phyloP scores from a whole-genome alignment of 345 rosid genomes.

The Durio zibethinus region DNA sequence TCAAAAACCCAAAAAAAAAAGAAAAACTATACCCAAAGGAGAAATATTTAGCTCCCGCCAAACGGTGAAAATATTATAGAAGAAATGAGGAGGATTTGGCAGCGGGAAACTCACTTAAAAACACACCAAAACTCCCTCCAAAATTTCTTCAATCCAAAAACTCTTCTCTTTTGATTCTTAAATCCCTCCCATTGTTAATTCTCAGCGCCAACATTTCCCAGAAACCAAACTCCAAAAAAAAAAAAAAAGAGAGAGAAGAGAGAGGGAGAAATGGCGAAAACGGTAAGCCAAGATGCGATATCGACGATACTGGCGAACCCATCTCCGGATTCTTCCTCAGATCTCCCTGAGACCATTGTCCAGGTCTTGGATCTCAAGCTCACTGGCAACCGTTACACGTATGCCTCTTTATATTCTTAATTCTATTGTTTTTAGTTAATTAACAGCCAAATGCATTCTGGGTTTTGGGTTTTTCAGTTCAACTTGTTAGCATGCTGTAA shows the following conservation, averaged over 20 bases:
- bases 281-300: slow-evolving; percentile 57
- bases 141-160: background rate
- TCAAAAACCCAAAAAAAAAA: too few species aligned
- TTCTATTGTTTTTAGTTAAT: background rate
- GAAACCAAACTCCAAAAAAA: background rate
- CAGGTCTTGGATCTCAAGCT: slow-evolving; percentile 84
- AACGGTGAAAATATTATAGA: background rate
- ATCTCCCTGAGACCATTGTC: slow-evolving; percentile 52
- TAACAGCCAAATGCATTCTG: background rate
- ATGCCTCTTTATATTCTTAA: background rate
- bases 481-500: background rate
- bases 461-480: background rate
- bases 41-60: background rate
- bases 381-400: slow-evolving; percentile 80
- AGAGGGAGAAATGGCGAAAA: slow-evolving; percentile 37
- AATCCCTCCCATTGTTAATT: background rate
- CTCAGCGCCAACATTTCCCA: background rate
- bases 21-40: background rate
- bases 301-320: slow-evolving; percentile 55
- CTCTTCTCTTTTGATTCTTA: too few species aligned
- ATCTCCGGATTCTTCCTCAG: slow-evolving; percentile 54
- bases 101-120: slow-evolving; percentile 2
- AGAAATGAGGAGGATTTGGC: too few species aligned
- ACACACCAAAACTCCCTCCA: slow-evolving; percentile 8
- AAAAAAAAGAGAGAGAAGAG: background rate